A percentile compares a stretch with the other conserved stretches of the same genome.
These are phyloP conservation scores for Vicia villosa DNA, from an alignment of 306 rosid species.

Conservation along the genomic window DNA sequence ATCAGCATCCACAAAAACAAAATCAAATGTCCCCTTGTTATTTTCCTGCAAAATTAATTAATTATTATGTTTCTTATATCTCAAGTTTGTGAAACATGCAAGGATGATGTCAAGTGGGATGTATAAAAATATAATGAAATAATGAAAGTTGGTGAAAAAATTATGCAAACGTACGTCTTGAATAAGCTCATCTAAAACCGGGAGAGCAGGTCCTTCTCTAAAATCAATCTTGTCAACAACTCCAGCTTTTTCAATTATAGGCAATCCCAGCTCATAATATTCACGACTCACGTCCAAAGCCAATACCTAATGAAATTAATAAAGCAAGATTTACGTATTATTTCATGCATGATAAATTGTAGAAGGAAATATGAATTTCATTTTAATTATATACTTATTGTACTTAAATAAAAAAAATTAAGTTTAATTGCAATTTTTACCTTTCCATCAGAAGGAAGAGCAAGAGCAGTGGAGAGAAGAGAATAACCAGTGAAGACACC, in stretches of 20 bases:
- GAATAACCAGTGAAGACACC: no score
- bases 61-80: not conserved
- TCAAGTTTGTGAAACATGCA: not conserved
- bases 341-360: not conserved
- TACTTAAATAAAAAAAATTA: no score
- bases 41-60: conserved; percentile 50
- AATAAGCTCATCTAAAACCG: conserved; percentile 64
- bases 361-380: no score
- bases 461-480: no score
- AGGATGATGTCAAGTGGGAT: not conserved
- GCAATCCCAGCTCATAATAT: conserved; percentile 78
- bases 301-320: conserved; percentile 53
- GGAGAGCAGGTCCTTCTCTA: conserved; percentile 91
- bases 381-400: no score
- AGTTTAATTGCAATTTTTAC: no score
- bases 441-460: no score
- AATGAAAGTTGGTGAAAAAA: not conserved
- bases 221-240: conserved; percentile 84
- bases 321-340: not conserved
- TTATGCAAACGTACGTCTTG: conserved; percentile 54
- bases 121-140: not conserved
- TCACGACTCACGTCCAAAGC: conserved; percentile 85
- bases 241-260: conserved; percentile 73
- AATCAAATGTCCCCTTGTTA: conserved; percentile 63
- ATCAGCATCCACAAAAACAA: conserved; percentile 85